Percentiles rank a stretch among this genome's conserved stretches.
Evolutionary conservation across 139 green algal species (phyloP).

Genomic region (Micromonas commoda): DNA sequence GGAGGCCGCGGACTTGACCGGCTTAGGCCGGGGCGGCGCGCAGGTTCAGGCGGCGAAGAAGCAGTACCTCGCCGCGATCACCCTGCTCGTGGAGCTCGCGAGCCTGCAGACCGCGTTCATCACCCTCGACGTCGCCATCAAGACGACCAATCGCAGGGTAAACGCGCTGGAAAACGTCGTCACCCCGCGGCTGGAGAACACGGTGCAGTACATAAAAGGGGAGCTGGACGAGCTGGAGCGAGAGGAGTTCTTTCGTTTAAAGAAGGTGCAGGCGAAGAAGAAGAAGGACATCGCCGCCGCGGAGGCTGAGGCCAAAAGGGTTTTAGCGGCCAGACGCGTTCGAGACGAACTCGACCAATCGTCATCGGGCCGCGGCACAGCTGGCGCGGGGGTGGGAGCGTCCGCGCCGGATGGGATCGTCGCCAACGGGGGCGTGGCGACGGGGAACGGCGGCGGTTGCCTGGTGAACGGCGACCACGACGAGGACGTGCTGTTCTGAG

Average conservation of each 20-base stretch:
- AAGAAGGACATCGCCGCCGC: constrained; percentile 60
- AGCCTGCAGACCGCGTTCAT: constrained; percentile 96
- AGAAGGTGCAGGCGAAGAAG: constrained; percentile 88
- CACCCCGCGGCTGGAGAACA: constrained; percentile 93
- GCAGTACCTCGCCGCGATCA: constrained; percentile 67
- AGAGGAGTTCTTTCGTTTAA: constrained; percentile 99
- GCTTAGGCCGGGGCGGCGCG: constrained; percentile 85
- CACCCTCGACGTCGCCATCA: constrained; percentile 93
- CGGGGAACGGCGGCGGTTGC: too few species aligned
- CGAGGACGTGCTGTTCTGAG: too few species aligned
- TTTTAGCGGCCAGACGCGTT: too few species aligned
- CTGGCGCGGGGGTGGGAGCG: too few species aligned
- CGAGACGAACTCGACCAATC: too few species aligned
- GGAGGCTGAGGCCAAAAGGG: too few species aligned
- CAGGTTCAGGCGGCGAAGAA: constrained; percentile 73
- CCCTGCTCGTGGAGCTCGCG: constrained; percentile 90
- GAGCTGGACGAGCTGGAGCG: constrained; percentile 99
- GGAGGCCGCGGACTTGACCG: constrained; percentile 62
- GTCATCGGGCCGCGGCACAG: too few species aligned
- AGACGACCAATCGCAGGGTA: constrained; percentile 93
- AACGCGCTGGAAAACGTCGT: constrained; percentile 99
- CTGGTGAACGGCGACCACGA: too few species aligned
- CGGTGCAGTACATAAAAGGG: constrained; percentile 84
- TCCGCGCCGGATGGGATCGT: too few species aligned
- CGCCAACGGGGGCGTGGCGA: too few species aligned